Percentiles rank a stretch among this genome's conserved stretches.
phyloP scores from a whole-genome alignment of 225 moss, liverwort and hornwort species.

The Anthoceros angustus region DNA sequence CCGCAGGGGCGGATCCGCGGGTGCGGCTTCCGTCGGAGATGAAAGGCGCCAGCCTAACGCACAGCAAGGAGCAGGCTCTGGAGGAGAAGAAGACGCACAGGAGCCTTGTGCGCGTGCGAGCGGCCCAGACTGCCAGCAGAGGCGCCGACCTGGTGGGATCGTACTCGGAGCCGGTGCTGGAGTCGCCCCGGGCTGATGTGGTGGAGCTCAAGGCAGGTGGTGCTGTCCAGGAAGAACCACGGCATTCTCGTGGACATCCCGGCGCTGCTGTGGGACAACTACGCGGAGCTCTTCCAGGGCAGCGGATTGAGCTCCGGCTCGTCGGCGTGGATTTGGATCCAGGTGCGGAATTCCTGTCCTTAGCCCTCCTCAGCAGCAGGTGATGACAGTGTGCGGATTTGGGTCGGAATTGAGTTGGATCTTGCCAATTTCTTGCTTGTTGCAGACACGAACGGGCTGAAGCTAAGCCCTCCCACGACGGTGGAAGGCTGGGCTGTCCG shows the following conservation, averaged over 20 bases:
- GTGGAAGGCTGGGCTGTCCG: slow-evolving; percentile 15
- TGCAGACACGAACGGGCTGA: neutral
- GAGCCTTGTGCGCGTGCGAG: neutral
- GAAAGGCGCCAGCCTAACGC: no score
- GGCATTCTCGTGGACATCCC: neutral
- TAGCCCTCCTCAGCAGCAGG: neutral
- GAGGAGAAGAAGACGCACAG: no score
- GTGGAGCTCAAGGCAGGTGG: slow-evolving; percentile 5
- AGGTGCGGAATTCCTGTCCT: neutral
- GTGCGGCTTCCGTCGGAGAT: no score
- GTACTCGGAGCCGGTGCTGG: neutral
- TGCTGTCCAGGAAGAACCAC: neutral
- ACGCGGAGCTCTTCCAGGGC: neutral
- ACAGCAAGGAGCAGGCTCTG: no score
- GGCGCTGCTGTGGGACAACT: slow-evolving; percentile 1
- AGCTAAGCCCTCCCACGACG: neutral
- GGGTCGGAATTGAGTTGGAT: no score
- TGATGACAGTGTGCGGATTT: no score
- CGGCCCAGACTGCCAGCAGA: neutral
- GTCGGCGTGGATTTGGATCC: neutral
- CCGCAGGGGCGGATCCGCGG: no score
- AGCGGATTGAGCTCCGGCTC: neutral
- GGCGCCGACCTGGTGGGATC: neutral
- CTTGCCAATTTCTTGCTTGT: neutral
- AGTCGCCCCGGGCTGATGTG: neutral